Percentiles rank a stretch among this genome's conserved stretches.
phyloP scores from a whole-genome alignment of 495 filamentous ascomycete genomes.

The Hypoxylon perforatum region DNA sequence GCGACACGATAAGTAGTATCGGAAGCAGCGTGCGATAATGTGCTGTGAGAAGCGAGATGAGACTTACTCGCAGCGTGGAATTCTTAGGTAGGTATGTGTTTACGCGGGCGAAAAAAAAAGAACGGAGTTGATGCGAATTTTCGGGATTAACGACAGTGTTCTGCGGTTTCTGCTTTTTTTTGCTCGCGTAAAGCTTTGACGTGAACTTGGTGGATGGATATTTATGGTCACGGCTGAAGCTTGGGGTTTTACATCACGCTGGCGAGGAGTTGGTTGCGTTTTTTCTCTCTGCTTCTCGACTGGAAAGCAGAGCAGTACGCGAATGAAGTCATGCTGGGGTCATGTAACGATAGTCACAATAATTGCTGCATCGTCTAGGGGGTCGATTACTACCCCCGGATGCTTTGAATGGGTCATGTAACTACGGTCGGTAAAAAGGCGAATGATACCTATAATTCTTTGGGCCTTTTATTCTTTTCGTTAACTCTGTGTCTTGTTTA shows the following conservation, averaged over 20 bases:
- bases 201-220: background rate
- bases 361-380: background rate
- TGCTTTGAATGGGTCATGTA: background rate
- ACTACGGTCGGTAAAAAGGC: background rate
- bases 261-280: slow-evolving; percentile 1
- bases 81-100: no score
- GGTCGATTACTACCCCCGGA: background rate
- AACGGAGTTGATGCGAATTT: no score
- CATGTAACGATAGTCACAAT: slow-evolving; percentile 1
- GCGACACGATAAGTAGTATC: slow-evolving; percentile 53
- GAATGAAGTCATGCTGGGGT: background rate
- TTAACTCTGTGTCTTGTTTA: background rate
- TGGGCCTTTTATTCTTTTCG: background rate
- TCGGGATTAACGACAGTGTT: background rate
- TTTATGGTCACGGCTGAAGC: background rate
- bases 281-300: no score
- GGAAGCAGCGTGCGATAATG: slow-evolving; percentile 48
- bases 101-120: no score
- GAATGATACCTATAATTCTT: slow-evolving; percentile 1
- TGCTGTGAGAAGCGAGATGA: background rate
- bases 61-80: no score
- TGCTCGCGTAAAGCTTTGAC: no score
- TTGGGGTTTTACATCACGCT: slow-evolving; percentile 5
- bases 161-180: background rate
- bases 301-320: background rate